phyloP scores from a whole-genome alignment of 768 basidiomycete species.

The Suillus brevipes region DNA sequence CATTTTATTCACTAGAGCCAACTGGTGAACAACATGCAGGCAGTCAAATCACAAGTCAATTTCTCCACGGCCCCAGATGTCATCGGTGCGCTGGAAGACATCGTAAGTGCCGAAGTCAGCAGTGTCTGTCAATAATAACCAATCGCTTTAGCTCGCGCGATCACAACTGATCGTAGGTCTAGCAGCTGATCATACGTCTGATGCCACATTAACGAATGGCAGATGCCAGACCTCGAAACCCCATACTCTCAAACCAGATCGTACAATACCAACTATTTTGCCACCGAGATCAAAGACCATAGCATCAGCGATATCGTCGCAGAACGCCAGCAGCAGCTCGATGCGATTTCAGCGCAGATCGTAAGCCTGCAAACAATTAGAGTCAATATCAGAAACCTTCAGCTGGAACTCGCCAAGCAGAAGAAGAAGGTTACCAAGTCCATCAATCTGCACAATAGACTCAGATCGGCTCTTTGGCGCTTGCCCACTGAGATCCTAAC shows the following conservation, averaged over 20 bases:
- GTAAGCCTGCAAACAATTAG: conserved; percentile 14
- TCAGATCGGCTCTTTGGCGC: conserved; percentile 33
- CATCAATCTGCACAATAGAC: conserved; percentile 22
- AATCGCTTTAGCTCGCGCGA: neutral
- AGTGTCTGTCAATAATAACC: neutral
- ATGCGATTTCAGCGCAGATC: conserved; percentile 16
- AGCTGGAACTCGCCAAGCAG: conserved; percentile 16
- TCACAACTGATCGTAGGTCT: neutral
- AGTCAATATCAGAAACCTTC: conserved; percentile 14
- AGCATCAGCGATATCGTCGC: conserved; percentile 18
- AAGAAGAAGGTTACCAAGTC: conserved; percentile 16
- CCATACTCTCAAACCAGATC: conserved; percentile 13
- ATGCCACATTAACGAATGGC: neutral
- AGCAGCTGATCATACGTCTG: neutral
- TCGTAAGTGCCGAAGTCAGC: neutral
- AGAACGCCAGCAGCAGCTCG: conserved; percentile 18
- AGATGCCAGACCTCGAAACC: conserved; percentile 21
- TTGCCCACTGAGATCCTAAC: conserved; percentile 48
- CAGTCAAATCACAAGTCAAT: neutral
- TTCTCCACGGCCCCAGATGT: neutral
- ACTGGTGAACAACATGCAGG: neutral
- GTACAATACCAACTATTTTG: conserved; percentile 18
- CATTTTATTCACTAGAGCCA: neutral
- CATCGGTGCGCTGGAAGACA: neutral
- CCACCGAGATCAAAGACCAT: conserved; percentile 14